Base-by-base conservation (phyloP, 768 basidiomycete genomes). In the Mrakia frigida region DNA sequence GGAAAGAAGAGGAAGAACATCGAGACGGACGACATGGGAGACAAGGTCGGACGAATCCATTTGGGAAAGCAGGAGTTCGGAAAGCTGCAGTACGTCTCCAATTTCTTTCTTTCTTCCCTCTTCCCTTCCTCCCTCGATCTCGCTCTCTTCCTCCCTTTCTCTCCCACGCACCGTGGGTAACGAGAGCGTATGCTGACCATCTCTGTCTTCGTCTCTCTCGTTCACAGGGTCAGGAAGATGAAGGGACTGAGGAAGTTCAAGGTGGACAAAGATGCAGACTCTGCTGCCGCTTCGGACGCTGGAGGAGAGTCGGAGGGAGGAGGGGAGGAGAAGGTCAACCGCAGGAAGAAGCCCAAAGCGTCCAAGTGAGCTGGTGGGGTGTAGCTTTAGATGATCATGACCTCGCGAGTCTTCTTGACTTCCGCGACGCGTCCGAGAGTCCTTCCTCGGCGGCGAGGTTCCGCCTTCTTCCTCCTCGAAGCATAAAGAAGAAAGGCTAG, bases 1-100 rank as follows among this genome's bases (percentile, higher is more conserved):
- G 93, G 92, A 23, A 83, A 84, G 82, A 92, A 92, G 87, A 88
- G 87, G 84, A 95, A 94, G 88, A 99, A 99, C 82, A 82, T 93
- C 84, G 93, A 94, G 85, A 92, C 94, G 80, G 96, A 99, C 86
- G 93, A 92, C 84, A 97, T 98, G 96, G 97, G 97, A 75, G 93
- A 99, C 82, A 83, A 94, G 84, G 88, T 96, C 80, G 97, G 95
- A 61, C 87, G 89, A 76, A 88, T 99, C 39, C 95, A 98, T 83
- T 84, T 98, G 74, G 92, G 85, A 76, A 92, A 89, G 83, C 96
- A 99, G 85, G 93, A 98, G 84, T 82, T 99, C 80, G 84, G 83
- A 79, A 91, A 88, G 85, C 81, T 98, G 84, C 94, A 97, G 87
- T 76, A 72, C 70, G 75, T 76, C 33, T 23, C 23, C 21, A 23